Evolutionary conservation across 2,329 filamentous ascomycete species (phyloP).

Genomic region (Talaromyces sp.): DNA sequence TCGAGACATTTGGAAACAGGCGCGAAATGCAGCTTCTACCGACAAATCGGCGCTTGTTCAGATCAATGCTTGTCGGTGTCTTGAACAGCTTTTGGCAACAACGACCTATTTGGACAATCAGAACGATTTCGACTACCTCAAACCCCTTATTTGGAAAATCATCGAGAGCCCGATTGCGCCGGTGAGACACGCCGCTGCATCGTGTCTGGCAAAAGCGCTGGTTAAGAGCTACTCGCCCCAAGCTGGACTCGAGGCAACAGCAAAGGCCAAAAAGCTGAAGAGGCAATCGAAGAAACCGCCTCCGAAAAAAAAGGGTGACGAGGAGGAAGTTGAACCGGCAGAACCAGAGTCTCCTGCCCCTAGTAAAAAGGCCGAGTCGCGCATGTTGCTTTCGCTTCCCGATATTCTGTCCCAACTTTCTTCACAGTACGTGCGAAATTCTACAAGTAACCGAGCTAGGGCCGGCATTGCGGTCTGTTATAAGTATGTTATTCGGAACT

Average conservation of each 20-base stretch:
- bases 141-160: conserved; percentile 75
- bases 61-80: conserved; percentile 69
- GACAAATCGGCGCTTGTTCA: conserved; percentile 84
- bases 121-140: conserved; percentile 84
- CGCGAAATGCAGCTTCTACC: conserved; percentile 65
- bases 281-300: conserved; percentile 62
- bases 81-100: conserved; percentile 65
- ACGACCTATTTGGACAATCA: conserved; percentile 84
- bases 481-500: conserved; percentile 67
- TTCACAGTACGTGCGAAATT: conserved; percentile 69
- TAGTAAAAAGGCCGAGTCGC: conserved; percentile 62
- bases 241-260: conserved; percentile 46
- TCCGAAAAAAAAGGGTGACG: conserved; percentile 50
- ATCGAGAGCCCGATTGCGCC: conserved; percentile 71
- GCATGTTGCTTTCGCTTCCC: conserved; percentile 66
- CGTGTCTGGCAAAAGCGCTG: conserved; percentile 76
- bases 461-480: conserved; percentile 86
- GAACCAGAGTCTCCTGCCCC: conserved; percentile 68
- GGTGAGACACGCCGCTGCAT: conserved; percentile 80
- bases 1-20: conserved; percentile 92
- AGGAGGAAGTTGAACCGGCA: conserved; percentile 72
- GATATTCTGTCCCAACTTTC: conserved; percentile 78
- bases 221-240: conserved; percentile 72
- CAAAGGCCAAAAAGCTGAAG: conserved; percentile 65
- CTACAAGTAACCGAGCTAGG: conserved; percentile 73